Percentiles rank a stretch among this genome's conserved stretches.
These are phyloP conservation scores for Xylariaceae sp. DNA, from an alignment of 2,329 filamentous ascomycete genomes.

Conservation along the genomic window DNA sequence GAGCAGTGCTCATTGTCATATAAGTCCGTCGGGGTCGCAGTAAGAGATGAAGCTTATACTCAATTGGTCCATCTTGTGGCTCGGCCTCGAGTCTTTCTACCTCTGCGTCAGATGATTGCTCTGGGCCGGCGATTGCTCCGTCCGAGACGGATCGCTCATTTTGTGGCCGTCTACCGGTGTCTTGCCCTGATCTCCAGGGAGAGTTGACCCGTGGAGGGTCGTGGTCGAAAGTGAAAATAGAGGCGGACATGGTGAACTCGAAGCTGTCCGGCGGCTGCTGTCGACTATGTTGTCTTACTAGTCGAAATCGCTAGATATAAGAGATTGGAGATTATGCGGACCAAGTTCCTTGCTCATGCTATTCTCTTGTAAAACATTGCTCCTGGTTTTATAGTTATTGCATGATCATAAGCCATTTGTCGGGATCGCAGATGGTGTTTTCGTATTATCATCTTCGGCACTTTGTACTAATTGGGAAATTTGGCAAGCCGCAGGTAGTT, in stretches of 20 bases:
- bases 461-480: constrained; percentile 6
- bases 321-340: background rate
- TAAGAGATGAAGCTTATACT: constrained; percentile 94
- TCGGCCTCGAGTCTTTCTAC: constrained; percentile 79
- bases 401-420: constrained; percentile 36
- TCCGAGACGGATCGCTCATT: constrained; percentile 42
- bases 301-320: background rate
- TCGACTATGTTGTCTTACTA: background rate
- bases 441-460: constrained; percentile 49
- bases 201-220: constrained; percentile 88
- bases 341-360: constrained; percentile 23
- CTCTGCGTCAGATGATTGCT: constrained; percentile 44
- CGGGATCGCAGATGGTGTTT: constrained; percentile 39
- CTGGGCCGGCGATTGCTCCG: constrained; percentile 38
- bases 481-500: constrained; percentile 23
- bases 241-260: constrained; percentile 71
- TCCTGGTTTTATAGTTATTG: constrained; percentile 36
- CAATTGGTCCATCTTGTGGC: constrained; percentile 90
- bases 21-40: constrained; percentile 79
- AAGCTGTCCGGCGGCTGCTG: background rate
- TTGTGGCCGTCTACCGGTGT: constrained; percentile 44
- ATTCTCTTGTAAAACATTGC: constrained; percentile 21
- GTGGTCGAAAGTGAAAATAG: constrained; percentile 93
- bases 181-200: constrained; percentile 76
- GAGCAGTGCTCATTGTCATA: constrained; percentile 69